Conservation (phyloP, 2,329 filamentous ascomycete genomes). For the Seiridium unicorne region DNA sequence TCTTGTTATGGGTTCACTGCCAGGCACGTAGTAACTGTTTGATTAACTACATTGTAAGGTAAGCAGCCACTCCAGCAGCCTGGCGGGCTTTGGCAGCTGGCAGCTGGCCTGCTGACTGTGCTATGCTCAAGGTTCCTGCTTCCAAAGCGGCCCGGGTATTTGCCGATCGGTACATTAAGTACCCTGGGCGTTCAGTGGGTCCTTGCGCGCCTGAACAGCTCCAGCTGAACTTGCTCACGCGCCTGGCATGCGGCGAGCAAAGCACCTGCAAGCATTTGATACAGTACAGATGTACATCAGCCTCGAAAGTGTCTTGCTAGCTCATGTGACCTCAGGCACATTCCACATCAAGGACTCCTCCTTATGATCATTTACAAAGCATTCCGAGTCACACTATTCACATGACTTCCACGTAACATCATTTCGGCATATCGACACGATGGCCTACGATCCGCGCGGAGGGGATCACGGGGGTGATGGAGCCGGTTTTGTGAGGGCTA, state of each 20-base stretch:
- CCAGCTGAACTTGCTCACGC: not conserved
- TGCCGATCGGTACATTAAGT: not conserved
- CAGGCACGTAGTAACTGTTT: too few relatives aligned
- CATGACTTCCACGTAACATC: not conserved
- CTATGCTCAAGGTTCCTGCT: too few relatives aligned
- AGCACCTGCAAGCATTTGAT: not conserved
- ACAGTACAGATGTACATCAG: not conserved
- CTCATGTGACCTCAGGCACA: conserved; percentile 7
- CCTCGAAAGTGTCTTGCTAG: conserved; percentile 3
- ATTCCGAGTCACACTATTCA: not conserved
- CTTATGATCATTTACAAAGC: conserved; percentile 1
- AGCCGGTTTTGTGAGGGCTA: conserved; percentile 43
- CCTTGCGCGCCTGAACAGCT: not conserved
- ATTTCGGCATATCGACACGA: conserved; percentile 24
- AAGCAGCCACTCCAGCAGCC: too few relatives aligned
- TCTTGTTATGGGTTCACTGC: too few relatives aligned
- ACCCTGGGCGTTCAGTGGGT: not conserved
- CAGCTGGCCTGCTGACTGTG: too few relatives aligned
- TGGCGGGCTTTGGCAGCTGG: too few relatives aligned
- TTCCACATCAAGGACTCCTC: not conserved
- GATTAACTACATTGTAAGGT: too few relatives aligned
- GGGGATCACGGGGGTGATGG: conserved; percentile 44
- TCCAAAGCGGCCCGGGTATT: not conserved
- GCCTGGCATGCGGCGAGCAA: not conserved
- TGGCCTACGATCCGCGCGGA: conserved; percentile 55